Percentiles rank a stretch among this genome's conserved stretches.
These are phyloP conservation scores for Ustilago crameri DNA, from an alignment of 1,284 basidiomycete genomes.

Conservation along the genomic window DNA sequence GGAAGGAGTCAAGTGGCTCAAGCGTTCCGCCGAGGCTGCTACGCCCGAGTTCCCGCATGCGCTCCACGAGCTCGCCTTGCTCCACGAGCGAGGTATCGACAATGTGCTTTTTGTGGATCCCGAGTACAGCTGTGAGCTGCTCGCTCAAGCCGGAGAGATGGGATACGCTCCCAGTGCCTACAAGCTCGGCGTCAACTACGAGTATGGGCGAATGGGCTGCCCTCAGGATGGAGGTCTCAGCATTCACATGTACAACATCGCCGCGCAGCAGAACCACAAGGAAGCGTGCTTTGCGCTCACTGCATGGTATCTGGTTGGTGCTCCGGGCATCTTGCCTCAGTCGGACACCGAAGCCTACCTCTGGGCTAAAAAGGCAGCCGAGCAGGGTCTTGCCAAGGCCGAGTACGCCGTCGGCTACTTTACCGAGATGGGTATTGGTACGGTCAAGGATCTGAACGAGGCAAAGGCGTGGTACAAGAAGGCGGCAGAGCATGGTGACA, in stretches of 20 bases:
- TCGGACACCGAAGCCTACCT: constrained; percentile 94
- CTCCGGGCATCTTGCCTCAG: constrained; percentile 94
- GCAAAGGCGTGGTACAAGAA: constrained; percentile 86
- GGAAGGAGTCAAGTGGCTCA: constrained; percentile 98
- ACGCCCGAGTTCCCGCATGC: constrained; percentile 94
- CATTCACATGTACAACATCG: constrained; percentile 88
- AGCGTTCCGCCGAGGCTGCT: constrained; percentile 83
- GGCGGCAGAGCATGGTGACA: constrained; percentile 93
- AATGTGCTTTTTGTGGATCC: constrained; percentile 96
- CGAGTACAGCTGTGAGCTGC: constrained; percentile 91
- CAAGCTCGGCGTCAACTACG: constrained; percentile 96
- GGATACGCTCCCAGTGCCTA: constrained; percentile 96
- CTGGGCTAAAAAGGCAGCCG: constrained; percentile 68
- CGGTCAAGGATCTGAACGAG: constrained; percentile 68
- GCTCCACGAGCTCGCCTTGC: constrained; percentile 89
- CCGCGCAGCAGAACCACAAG: constrained; percentile 91
- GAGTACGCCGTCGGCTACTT: constrained; percentile 96
- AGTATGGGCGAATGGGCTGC: constrained; percentile 98
- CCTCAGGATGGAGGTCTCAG: constrained; percentile 96
- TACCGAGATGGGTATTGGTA: constrained; percentile 75
- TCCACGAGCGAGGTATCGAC: constrained; percentile 94
- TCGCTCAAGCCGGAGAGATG: constrained; percentile 93
- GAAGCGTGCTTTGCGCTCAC: constrained; percentile 98
- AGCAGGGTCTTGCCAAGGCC: constrained; percentile 67
- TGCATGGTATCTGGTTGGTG: constrained; percentile 98